Evolutionary conservation across 257 asterid genomes (phyloP), one percentile per base, ranked within the genome.

Genomic region (Ilex asprella): DNA sequence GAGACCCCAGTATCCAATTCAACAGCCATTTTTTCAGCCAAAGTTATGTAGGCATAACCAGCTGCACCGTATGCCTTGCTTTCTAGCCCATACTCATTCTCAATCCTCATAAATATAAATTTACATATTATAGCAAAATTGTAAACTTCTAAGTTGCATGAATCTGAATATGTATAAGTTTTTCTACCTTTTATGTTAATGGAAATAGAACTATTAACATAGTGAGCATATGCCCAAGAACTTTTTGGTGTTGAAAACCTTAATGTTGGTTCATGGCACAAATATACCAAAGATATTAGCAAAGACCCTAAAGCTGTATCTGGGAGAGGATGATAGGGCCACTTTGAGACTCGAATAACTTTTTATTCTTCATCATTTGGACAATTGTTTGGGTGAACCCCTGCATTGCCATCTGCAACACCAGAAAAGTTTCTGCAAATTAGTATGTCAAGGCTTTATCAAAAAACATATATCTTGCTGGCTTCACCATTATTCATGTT

Each of bases 21-120:
- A 30, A 82, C 82, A 15, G 97, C 97, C 96, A 93, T 89, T 62
- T 85, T 87, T 47, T 97, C 97, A n/a, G 99, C 99, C 99, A 97
- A 93, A 32, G 78, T 64, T 79, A 78, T 83, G 75, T 93, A 93
- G 30, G 86, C 77, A 61, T 61, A 78, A 14, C 97, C 99, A 27
- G 93, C 88, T 27, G 75, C 64, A 39, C 97, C 98, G 57, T 67
- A 80, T 8, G 62, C 68, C 51, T 67, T 78, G 67, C 68, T 81
- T 70, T 77, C 95, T 63, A 59, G 67, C 46, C 95, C 98, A 56
- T 89, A 93, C 81, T 93, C 99, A 51, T 93, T 93, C 76, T 93
- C 99, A 65, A 93, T 93, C 99, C 89, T 68, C 76, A 79, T 63
- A 63, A 39, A 35, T 50, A 39, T n/a, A n/a, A n/a, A n/a, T n/a